phyloP scores from a whole-genome alignment of 345 rosid genomes.

The Isatis tinctoria region DNA sequence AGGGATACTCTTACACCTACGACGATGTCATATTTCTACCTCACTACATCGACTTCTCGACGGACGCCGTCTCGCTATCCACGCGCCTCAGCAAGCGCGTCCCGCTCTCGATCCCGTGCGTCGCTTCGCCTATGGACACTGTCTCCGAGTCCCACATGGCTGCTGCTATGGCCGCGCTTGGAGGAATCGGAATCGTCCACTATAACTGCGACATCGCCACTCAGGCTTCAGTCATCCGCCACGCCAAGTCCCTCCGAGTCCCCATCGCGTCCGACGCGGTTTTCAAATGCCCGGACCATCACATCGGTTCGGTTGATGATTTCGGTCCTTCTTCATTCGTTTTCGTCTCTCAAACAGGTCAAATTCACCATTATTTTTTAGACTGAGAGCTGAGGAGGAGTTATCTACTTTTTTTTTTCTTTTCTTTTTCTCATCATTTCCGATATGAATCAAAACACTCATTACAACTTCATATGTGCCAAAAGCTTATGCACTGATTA shows the following conservation, averaged over 20 bases:
- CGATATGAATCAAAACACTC: not conserved
- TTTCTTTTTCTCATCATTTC: not conserved
- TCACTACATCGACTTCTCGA: conserved; percentile 81
- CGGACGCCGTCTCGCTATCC: conserved; percentile 70
- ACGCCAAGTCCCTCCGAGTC: conserved; percentile 61
- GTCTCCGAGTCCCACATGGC: conserved; percentile 90
- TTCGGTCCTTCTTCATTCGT: conserved; percentile 39
- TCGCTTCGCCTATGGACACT: conserved; percentile 95
- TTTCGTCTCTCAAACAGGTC: conserved; percentile 36
- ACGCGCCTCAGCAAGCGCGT: conserved; percentile 68
- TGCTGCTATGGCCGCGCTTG: conserved; percentile 80
- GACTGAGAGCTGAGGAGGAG: not conserved
- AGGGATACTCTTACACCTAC: conserved; percentile 84
- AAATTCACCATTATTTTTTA: not conserved
- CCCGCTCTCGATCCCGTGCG: conserved; percentile 75
- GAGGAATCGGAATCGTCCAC: conserved; percentile 75
- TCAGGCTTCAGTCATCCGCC: conserved; percentile 58
- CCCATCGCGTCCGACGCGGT: conserved; percentile 56
- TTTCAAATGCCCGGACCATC: conserved; percentile 38
- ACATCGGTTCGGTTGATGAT: conserved; percentile 31
- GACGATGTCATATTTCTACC: conserved; percentile 92
- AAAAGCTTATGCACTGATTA: not conserved
- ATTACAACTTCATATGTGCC: not conserved
- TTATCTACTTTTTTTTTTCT: not conserved
- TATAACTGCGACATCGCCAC: conserved; percentile 50